phyloP scores from a whole-genome alignment of 441 rosid species.

The Gossypium trilobum region DNA sequence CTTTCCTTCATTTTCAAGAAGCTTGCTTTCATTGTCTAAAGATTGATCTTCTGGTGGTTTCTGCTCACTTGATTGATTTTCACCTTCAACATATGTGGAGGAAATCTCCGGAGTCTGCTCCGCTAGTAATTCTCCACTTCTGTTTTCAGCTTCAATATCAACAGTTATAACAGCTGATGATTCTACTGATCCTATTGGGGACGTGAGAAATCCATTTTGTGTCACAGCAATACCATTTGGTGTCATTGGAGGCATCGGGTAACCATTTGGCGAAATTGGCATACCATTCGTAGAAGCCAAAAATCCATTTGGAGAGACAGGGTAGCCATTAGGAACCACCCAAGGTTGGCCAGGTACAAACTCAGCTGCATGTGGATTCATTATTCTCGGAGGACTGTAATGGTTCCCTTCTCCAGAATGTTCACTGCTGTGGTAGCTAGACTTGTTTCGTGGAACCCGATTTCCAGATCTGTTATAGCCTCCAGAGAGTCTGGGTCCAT shows the following conservation, averaged over 20 bases:
- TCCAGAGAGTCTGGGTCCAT: constrained; percentile 78
- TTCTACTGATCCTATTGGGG: constrained; percentile 38
- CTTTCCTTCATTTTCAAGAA: constrained; percentile 29
- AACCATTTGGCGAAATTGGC: constrained; percentile 43
- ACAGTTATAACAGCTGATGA: constrained; percentile 21
- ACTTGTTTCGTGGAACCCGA: constrained; percentile 48
- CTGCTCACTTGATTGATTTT: constrained; percentile 29
- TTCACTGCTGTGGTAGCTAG: constrained; percentile 42
- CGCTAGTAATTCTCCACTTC: constrained; percentile 29
- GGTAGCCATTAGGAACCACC: constrained; percentile 75
- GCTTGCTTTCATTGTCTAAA: constrained; percentile 18
- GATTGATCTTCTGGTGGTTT: constrained; percentile 24
- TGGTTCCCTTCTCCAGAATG: constrained; percentile 42
- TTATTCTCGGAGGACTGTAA: constrained; percentile 50
- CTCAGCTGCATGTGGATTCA: constrained; percentile 79
- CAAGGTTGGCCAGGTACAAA: constrained; percentile 79
- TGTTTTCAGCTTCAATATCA: constrained; percentile 34
- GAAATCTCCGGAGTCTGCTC: constrained; percentile 31
- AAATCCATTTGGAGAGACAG: constrained; percentile 58
- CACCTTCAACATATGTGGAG: constrained; percentile 28
- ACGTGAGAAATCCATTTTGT: constrained; percentile 38
- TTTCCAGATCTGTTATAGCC: constrained; percentile 62
- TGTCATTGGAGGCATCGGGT: constrained; percentile 40
- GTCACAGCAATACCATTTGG: constrained; percentile 30
- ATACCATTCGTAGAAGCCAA: constrained; percentile 44